phyloP scores from a whole-genome alignment of 352 stramenopile genomes.

The Phytophthora europaea region DNA sequence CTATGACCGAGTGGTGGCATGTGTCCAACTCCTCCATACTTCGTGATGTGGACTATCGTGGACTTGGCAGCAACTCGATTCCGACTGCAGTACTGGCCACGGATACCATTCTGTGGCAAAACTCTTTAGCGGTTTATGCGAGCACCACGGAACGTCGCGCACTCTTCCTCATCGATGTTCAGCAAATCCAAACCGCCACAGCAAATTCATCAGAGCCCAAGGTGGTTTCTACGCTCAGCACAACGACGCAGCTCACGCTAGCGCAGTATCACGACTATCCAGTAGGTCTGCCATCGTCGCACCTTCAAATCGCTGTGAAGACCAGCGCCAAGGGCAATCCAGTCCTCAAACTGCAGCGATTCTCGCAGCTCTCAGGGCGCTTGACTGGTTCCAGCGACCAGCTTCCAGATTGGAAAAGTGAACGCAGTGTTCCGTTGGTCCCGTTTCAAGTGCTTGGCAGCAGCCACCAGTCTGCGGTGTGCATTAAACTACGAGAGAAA shows the following conservation, averaged over 20 bases:
- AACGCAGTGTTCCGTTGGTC: conserved; percentile 53
- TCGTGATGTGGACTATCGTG: background rate
- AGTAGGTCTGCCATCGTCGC: conserved; percentile 42
- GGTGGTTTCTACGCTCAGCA: conserved; percentile 26
- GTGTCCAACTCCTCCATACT: conserved; percentile 28
- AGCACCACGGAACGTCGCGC: conserved; percentile 29
- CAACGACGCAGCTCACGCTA: conserved; percentile 55
- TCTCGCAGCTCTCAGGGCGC: conserved; percentile 54
- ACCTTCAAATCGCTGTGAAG: conserved; percentile 56
- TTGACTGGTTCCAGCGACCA: conserved; percentile 48
- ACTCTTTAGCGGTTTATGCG: conserved; percentile 39
- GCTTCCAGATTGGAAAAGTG: conserved; percentile 70
- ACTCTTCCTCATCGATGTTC: conserved; percentile 36
- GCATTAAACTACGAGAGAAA: conserved; percentile 60
- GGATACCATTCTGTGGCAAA: conserved; percentile 32
- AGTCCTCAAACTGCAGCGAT: conserved; percentile 60
- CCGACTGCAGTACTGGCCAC: conserved; percentile 24
- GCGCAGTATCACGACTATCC: conserved; percentile 80
- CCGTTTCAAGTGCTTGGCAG: conserved; percentile 61
- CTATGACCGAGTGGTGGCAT: conserved; percentile 36
- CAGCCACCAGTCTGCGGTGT: conserved; percentile 53
- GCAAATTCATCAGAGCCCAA: conserved; percentile 19
- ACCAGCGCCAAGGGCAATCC: conserved; percentile 30
- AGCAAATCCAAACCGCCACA: conserved; percentile 8
- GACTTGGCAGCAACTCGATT: background rate